Evolutionary conservation across 1,284 basidiomycete species (phyloP).

Genomic region (Ganoderma meredithae): DNA sequence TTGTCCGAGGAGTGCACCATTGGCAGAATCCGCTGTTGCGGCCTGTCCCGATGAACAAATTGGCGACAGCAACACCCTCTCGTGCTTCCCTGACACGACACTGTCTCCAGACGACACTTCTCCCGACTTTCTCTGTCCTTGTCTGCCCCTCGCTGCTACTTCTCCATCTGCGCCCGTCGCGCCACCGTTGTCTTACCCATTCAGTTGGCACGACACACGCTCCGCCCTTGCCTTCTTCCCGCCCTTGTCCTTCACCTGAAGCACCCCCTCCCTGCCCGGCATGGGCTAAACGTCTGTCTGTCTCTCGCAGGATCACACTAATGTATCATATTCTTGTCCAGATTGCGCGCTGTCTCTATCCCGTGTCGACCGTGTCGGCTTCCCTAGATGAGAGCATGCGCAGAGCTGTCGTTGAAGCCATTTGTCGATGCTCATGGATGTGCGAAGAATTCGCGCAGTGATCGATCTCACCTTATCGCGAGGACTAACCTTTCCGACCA

Average conservation of each 20-base stretch:
- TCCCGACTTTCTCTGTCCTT: conserved; percentile 3
- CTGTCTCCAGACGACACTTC: not conserved
- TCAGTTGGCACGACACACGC: not conserved
- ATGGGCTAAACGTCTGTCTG: not conserved
- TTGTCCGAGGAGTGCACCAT: conserved; percentile 3
- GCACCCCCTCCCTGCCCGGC: not conserved
- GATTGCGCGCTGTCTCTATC: not conserved
- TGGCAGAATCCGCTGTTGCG: not conserved
- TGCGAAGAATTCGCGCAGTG: not conserved
- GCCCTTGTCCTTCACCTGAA: conserved; percentile 7
- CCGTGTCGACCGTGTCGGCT: not conserved
- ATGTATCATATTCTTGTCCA: not conserved
- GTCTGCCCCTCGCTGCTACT: not conserved
- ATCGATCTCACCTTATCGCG: conserved; percentile 14
- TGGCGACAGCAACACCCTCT: not conserved
- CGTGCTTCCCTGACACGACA: conserved; percentile 6
- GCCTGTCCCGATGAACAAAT: conserved; percentile 8
- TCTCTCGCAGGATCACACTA: not conserved
- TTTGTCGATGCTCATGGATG: not conserved
- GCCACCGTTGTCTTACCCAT: conserved; percentile 3
- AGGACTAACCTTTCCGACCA: conserved; percentile 3
- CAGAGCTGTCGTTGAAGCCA: not conserved
- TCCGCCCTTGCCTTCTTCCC: not conserved
- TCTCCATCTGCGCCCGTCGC: conserved; percentile 1
- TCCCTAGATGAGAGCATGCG: not conserved